Percentiles rank a stretch among this genome's conserved stretches.
These are phyloP conservation scores for Butyriboletus loyo DNA, from an alignment of 768 basidiomycete species.

Conservation along the genomic window DNA sequence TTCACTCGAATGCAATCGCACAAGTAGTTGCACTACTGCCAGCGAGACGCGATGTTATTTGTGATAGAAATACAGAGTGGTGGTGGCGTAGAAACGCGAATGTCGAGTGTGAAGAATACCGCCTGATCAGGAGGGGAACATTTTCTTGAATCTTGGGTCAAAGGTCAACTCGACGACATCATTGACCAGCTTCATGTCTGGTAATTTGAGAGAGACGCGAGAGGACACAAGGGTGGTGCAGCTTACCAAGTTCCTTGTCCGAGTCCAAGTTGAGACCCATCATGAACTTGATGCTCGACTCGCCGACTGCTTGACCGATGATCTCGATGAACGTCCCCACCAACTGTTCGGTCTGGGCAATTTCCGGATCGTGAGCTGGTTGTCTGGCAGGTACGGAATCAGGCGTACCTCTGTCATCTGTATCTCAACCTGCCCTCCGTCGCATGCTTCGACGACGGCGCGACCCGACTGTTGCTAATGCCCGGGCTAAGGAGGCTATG, in stretches of 20 bases:
- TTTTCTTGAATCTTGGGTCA: slow-evolving; percentile 50
- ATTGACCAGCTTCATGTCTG: slow-evolving; percentile 61
- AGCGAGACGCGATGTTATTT: slow-evolving; percentile 44
- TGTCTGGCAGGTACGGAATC: background rate
- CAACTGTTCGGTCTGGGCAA: slow-evolving; percentile 41
- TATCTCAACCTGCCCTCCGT: slow-evolving; percentile 61
- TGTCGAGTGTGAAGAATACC: background rate
- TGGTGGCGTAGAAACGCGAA: background rate
- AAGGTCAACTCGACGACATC: slow-evolving; percentile 61
- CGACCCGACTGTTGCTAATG: slow-evolving; percentile 38
- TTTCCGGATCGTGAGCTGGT: background rate
- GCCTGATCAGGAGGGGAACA: slow-evolving; percentile 39
- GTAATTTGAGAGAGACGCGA: slow-evolving; percentile 5
- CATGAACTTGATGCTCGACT: slow-evolving; percentile 56
- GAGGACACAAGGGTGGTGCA: background rate
- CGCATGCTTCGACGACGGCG: slow-evolving; percentile 61
- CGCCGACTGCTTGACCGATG: slow-evolving; percentile 56
- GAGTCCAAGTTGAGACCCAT: slow-evolving; percentile 47
- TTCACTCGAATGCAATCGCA: slow-evolving; percentile 46
- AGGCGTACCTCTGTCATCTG: slow-evolving; percentile 39
- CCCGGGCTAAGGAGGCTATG: background rate
- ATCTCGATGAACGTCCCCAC: slow-evolving; percentile 61
- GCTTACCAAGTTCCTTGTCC: slow-evolving; percentile 54
- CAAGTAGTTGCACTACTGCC: slow-evolving; percentile 48
- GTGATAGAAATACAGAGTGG: background rate